phyloP scores from a whole-genome alignment of 495 filamentous ascomycete genomes.

The Daldinia loculata region DNA sequence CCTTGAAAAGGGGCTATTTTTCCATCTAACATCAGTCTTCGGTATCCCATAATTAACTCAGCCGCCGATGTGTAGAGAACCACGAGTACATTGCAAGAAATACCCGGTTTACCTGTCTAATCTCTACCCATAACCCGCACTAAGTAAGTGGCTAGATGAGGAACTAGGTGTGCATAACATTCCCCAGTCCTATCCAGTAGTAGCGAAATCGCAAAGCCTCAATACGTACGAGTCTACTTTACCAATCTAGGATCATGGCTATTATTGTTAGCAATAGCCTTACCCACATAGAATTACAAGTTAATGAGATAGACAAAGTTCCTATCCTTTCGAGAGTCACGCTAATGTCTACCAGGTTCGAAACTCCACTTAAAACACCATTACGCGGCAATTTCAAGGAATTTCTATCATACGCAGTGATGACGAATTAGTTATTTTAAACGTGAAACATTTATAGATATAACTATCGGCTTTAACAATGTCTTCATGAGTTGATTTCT shows the following conservation, averaged over 20 bases:
- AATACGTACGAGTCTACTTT: not conserved
- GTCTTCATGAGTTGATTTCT: not conserved
- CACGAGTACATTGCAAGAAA: conserved; percentile 5
- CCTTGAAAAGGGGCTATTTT: not conserved
- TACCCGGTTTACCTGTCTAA: conserved; percentile 2
- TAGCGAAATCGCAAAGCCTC: not conserved
- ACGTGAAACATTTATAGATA: not conserved
- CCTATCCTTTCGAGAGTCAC: not conserved
- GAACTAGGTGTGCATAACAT: not conserved
- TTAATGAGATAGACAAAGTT: not conserved
- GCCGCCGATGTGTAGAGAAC: not conserved
- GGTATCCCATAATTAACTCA: not conserved
- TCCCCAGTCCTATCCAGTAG: not conserved
- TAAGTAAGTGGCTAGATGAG: not conserved
- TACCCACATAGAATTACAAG: not conserved
- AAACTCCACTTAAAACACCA: not conserved
- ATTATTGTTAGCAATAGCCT: not conserved
- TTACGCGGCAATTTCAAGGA: not conserved
- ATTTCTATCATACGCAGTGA: not conserved
- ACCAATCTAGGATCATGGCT: not conserved
- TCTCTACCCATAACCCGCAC: not conserved
- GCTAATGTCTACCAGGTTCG: not conserved
- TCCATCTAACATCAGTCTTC: not conserved
- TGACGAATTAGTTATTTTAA: not conserved
- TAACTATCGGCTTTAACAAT: not conserved